Evolutionary conservation across 352 stramenopile species (phyloP).

Genomic region (Phytophthora pini): DNA sequence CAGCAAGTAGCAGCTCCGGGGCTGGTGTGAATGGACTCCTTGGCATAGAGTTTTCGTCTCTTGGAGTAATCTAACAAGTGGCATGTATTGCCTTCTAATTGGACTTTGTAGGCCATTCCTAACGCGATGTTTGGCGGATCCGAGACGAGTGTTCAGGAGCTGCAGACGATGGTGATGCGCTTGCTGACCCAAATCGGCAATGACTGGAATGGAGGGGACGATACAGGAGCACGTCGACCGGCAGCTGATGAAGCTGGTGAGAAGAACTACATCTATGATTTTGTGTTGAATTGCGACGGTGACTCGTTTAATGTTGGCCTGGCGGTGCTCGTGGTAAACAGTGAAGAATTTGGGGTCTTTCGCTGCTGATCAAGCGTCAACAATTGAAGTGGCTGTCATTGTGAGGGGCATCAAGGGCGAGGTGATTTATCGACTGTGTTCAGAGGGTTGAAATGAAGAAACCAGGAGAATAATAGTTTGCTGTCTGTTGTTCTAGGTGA

Average conservation of each 20-base stretch:
- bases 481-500: slow-evolving; percentile 45
- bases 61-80: too few relatives aligned
- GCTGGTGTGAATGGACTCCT: slow-evolving; percentile 6
- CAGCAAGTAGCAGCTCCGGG: slow-evolving; percentile 2
- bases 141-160: slow-evolving; percentile 39
- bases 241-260: slow-evolving; percentile 62
- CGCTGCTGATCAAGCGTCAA: slow-evolving; percentile 71
- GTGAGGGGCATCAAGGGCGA: slow-evolving; percentile 81
- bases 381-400: slow-evolving; percentile 68
- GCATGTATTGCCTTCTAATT: neutral
- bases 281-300: slow-evolving; percentile 6
- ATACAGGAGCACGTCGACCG: slow-evolving; percentile 42
- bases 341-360: slow-evolving; percentile 71
- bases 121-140: slow-evolving; percentile 1
- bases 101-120: slow-evolving; percentile 8
- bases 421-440: slow-evolving; percentile 29
- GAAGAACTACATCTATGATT: neutral
- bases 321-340: slow-evolving; percentile 15
- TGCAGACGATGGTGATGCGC: slow-evolving; percentile 54
- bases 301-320: slow-evolving; percentile 1
- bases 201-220: slow-evolving; percentile 38
- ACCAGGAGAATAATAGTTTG: neutral
- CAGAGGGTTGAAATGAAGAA: neutral
- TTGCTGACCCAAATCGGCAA: slow-evolving; percentile 41
- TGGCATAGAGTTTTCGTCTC: too few relatives aligned